Evolutionary conservation across 306 rosid species (phyloP), one percentile per base, ranked within the genome.

Genomic region (Vicia faba): DNA sequence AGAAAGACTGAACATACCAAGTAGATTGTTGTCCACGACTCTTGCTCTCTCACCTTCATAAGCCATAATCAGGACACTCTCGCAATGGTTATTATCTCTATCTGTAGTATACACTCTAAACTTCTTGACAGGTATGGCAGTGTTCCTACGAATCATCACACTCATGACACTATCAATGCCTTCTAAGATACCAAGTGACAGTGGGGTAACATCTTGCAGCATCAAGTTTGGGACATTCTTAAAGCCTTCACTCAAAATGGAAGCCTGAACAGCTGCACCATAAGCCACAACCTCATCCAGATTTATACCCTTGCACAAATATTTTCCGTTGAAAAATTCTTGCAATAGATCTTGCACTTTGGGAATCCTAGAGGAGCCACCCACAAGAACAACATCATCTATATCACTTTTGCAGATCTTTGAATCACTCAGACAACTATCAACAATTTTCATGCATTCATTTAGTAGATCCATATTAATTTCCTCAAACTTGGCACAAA

Each of bases 311-410:
- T 70, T 83, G 78, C 84, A 86, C 1, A 81, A 71, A 33, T 81
- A 83, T 68, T 81, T 83, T 4, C 88, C 86, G 0, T 74, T 65
- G 20, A 84, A 79, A 58, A 81, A 81, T 13, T 81, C 74, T 8
- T 71, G 83, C 79, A 86, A 74, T 0, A 81, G 18, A 8, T 76
- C 74, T 57, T 86, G 85, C 45, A 83, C 80, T 35, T 86, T 84
- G 33, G 88, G 91, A 66, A 84, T 81, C 18, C 88, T 86, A 3
- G 88, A 74, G 11, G 88, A 86, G 0, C 91, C 88, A 19, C 91
- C 88, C 8, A 84, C 84, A 51, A 86, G 91, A 2, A 86, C 85
- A 40, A 75, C 80, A 45, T 84, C 88, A 61, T 83, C 64, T 0
- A 79, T 45, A 7, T 2, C 14, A 49, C 56, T 83, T 66, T 79